Conservation (phyloP, 306 rosid species). For the Prunus campanulata region DNA sequence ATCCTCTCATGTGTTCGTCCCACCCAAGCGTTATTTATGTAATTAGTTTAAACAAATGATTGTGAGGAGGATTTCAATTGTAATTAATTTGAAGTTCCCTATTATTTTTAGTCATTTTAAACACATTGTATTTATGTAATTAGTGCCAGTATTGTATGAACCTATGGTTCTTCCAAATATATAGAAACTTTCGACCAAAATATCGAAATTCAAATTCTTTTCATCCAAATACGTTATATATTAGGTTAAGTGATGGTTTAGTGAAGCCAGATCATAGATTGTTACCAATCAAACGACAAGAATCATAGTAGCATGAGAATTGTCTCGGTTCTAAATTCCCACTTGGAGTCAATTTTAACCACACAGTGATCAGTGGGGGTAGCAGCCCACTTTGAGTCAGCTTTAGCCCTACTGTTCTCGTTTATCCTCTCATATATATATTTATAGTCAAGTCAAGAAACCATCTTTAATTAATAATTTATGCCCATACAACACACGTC, state of each 20-base stretch:
- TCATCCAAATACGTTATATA: no score
- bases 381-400: background rate
- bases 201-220: no score
- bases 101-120: background rate
- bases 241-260: background rate
- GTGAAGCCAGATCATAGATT: background rate
- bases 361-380: background rate
- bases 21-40: background rate
- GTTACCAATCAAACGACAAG: background rate
- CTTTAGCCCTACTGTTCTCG: no score
- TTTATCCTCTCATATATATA: no score
- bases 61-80: background rate
- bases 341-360: background rate
- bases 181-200: background rate
- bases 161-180: no score
- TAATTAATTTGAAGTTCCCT: background rate
- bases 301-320: background rate
- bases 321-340: background rate
- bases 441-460: no score
- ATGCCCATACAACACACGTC: no score
- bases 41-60: background rate
- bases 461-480: no score
- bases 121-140: no score
- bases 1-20: constrained; percentile 15
- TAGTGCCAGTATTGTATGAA: no score